Evolutionary conservation across 306 rosid species (phyloP), one percentile per base, ranked within the genome.

Genomic region (Cucurbita argyrosperma): DNA sequence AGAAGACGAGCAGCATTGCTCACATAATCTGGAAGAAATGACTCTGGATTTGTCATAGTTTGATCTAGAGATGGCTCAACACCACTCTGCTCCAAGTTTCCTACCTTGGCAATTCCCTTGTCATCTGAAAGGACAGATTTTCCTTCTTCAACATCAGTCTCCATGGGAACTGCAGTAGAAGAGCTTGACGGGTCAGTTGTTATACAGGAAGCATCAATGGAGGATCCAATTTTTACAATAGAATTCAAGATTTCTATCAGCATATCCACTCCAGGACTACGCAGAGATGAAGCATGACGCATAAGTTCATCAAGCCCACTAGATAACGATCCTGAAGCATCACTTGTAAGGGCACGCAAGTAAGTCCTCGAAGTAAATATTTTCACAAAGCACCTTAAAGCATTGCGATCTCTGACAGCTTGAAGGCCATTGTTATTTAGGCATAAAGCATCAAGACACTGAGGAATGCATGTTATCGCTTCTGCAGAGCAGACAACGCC

Each of bases 191-290:
- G 83, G 72, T 89, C 98, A 68, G 82, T 56, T 38, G 80, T 79
- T 50, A n/a, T 58, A 64, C 75, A 79, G n/a, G 87, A 78, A 45
- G 80, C 74, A 82, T 89, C 92, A 55, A 74, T 78, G 57, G 87
- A 90, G 60, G 85, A 87, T 79, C 97, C 99, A 81, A 94, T 84
- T 79, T 86, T 94, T 80, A 83, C 81, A 76, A 91, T 82, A 65
- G 76, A 54, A 85, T 79, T 88, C 57, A 94, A 84, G 35, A 94
- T 91, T 83, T 94, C 99, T 80, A 94, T 82, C 81, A 94, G 80
- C 96, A 91, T 89, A 47, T 95, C 99, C 71, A 95, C 97, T 73
- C 99, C 99, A 68, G 89, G 92, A 61, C 89, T 97, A 64, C 99
- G 96, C 57, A 95, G 79, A 8, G 92, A 89, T 37, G 99, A 74